Base-by-base conservation (phyloP, 2,329 filamentous ascomycete genomes). In the Ceratocystis huliohia region DNA sequence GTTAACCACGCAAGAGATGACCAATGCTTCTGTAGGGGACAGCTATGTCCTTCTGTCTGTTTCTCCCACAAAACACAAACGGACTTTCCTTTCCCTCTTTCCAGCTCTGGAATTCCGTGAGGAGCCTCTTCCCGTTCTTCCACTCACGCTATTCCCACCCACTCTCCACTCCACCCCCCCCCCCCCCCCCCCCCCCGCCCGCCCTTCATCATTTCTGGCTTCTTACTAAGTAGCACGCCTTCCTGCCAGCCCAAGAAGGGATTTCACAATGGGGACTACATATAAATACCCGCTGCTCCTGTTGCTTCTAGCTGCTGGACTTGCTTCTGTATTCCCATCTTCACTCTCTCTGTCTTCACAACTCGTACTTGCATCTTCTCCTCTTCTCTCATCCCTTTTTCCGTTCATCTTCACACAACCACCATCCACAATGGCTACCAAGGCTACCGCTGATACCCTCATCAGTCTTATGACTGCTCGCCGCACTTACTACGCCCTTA, bases 401-500 rank as follows among this genome's bases (percentile, higher is more conserved):
- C 59, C 46, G 44, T 44, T 53, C n/a, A 25, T 53, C 50, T 56
- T 30, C 46, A 48, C 62, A 22, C 25, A 37, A 66, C 69, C 69
- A 70, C 68, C 67, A 71, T 68, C 70, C 68, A 67, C 75, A 69
- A 68, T 71, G 75, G 78, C 66, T 64, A 41, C 73, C 72, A 81
- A 80, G 78, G 74, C 78, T 68, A 69, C 77, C 71, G 67, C 79
- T 69, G 67, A 68, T 45, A 44, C 67, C 5, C 79, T 90, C 78
- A 75, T 90, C 74, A 79, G 86, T 69, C 81, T 84, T 73, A 75
- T 88, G 79, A 82, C 84, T 78, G 75, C 78, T 75, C 88, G 89
- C 74, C 87, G 88, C 76, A 82, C 83, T 73, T 77, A 82, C 80
- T 91, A 92, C 79, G 75, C 79, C 64, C 82, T 90, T 67, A 82